Percentiles rank a stretch among this genome's conserved stretches.
These are phyloP conservation scores for Xylaria digitata DNA, from an alignment of 2,329 filamentous ascomycete genomes.

Conservation along the genomic window DNA sequence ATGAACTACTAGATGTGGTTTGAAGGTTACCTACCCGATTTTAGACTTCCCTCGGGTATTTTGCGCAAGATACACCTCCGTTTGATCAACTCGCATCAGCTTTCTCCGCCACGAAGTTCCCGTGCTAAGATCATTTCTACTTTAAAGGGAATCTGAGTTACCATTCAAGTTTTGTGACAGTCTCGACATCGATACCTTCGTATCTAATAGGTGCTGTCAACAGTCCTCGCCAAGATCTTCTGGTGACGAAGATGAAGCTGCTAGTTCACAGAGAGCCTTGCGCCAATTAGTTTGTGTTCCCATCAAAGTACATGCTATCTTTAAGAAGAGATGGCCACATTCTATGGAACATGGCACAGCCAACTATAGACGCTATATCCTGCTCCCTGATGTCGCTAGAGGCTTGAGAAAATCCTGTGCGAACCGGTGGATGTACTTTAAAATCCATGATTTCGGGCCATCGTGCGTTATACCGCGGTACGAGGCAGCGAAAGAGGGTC, in stretches of 20 bases:
- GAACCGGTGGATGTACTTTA: neutral
- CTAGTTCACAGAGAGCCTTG: neutral
- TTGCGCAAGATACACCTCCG: neutral
- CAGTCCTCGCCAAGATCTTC: neutral
- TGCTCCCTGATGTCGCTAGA: neutral
- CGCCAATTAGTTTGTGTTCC: neutral
- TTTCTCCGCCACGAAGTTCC: neutral
- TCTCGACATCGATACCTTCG: neutral
- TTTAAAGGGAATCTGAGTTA: neutral
- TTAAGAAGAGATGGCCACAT: neutral
- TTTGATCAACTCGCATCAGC: neutral
- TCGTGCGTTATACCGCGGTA: neutral
- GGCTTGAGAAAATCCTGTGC: neutral
- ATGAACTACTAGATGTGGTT: neutral
- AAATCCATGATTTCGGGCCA: neutral
- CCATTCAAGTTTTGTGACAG: neutral
- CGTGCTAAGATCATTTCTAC: neutral
- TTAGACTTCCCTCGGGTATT: neutral
- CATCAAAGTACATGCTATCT: neutral
- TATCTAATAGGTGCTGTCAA: neutral
- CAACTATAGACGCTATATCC: neutral
- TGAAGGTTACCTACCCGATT: neutral
- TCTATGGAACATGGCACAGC: neutral
- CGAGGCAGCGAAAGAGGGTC: neutral
- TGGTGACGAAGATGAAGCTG: neutral